Evolutionary conservation across 2,329 filamentous ascomycete genomes (phyloP).

Genomic region (Epichloe sylvatica): DNA sequence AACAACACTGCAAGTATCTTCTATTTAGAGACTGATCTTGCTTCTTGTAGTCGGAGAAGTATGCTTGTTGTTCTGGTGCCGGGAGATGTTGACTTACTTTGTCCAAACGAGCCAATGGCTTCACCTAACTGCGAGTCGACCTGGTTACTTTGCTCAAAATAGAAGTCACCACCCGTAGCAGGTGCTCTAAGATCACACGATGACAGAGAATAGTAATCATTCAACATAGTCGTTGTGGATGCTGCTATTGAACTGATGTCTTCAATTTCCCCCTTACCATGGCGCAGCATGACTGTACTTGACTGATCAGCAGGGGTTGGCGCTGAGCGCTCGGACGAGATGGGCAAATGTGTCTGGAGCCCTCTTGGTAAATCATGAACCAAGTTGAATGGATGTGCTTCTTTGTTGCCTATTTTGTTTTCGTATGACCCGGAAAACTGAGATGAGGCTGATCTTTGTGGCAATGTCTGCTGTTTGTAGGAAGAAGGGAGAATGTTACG

Average conservation of each 20-base stretch:
- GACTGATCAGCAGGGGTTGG: background rate
- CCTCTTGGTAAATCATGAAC: background rate
- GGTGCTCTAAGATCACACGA: background rate
- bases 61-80: too few relatives aligned
- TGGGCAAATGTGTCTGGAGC: background rate
- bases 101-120: conserved; percentile 3
- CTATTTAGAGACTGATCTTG: background rate
- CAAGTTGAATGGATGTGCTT: background rate
- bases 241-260: background rate
- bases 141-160: conserved; percentile 1
- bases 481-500: background rate
- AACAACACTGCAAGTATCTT: background rate
- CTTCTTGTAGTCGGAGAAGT: too few relatives aligned
- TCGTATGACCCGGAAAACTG: background rate
- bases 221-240: background rate
- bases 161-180: background rate
- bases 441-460: background rate
- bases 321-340: background rate
- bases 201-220: background rate
- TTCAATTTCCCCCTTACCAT: background rate
- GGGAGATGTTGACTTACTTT: conserved; percentile 1
- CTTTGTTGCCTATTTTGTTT: background rate
- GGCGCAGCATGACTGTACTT: background rate
- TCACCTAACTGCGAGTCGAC: conserved; percentile 3
- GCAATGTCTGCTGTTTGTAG: background rate